Percentiles rank a stretch among this genome's conserved stretches.
Evolutionary conservation across 352 stramenopile genomes (phyloP).

Genomic region (Thraustochytrium striatum): DNA sequence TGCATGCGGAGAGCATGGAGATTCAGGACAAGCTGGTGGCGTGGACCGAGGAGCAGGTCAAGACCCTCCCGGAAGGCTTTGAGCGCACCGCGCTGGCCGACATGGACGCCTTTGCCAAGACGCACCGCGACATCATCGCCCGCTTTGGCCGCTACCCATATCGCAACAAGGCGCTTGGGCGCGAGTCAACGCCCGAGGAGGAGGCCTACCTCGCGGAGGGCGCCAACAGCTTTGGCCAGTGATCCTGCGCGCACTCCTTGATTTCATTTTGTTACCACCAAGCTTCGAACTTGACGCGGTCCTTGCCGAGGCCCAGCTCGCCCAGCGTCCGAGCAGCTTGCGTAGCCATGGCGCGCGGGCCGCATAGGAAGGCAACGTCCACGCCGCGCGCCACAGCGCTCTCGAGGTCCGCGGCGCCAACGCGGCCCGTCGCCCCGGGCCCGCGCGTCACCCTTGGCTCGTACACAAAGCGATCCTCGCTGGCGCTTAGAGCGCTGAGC

Average conservation of each 20-base stretch:
- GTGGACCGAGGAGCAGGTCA: constrained; percentile 48
- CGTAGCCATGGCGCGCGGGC: too few species aligned
- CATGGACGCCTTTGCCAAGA: constrained; percentile 51
- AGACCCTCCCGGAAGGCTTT: constrained; percentile 14
- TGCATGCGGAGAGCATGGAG: constrained; percentile 59
- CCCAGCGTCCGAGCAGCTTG: too few species aligned
- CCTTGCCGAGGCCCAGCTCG: too few species aligned
- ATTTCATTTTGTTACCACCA: constrained; percentile 7
- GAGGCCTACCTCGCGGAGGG: constrained; percentile 56
- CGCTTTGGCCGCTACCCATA: constrained; percentile 65
- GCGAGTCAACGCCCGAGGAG: constrained; percentile 60
- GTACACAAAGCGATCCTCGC: too few species aligned
- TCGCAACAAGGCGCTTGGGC: constrained; percentile 59
- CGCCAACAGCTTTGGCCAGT: constrained; percentile 49
- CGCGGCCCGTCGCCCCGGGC: too few species aligned
- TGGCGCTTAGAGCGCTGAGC: too few species aligned
- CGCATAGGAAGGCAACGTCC: too few species aligned
- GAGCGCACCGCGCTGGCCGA: neutral
- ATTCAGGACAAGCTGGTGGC: constrained; percentile 50
- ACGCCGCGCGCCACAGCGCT: too few species aligned
- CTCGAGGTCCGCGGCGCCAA: too few species aligned
- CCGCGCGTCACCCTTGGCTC: too few species aligned
- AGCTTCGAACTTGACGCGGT: too few species aligned
- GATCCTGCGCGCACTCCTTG: neutral
- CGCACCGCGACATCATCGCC: constrained; percentile 60